Evolutionary conservation across 441 rosid species (phyloP).

Genomic region (Sinapis alba): DNA sequence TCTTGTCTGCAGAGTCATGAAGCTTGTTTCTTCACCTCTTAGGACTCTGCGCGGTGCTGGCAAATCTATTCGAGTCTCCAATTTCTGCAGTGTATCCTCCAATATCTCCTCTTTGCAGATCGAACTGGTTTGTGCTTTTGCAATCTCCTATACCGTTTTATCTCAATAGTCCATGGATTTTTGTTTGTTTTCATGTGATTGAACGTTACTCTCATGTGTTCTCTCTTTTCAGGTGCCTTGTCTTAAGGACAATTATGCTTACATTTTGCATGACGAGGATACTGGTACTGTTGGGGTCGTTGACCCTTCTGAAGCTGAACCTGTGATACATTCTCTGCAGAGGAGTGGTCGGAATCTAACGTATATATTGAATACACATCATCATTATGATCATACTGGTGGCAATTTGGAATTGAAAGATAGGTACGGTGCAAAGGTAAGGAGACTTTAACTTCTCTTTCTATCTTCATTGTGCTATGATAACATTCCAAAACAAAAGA

Average conservation of each 20-base stretch:
- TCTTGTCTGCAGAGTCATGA: slow-evolving; percentile 69
- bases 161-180: too few species aligned
- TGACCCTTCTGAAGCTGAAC: slow-evolving; percentile 93
- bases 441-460: slow-evolving; percentile 31
- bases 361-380: slow-evolving; percentile 93
- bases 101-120: slow-evolving; percentile 79
- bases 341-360: slow-evolving; percentile 75
- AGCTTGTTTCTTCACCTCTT: slow-evolving; percentile 64
- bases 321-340: slow-evolving; percentile 74
- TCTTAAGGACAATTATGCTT: slow-evolving; percentile 88
- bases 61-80: slow-evolving; percentile 72
- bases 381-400: slow-evolving; percentile 91
- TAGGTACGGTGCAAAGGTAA: slow-evolving; percentile 98
- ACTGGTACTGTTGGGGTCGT: slow-evolving; percentile 98
- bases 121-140: slow-evolving; percentile 66
- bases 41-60: slow-evolving; percentile 85
- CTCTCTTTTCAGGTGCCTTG: slow-evolving; percentile 70
- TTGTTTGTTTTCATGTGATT: too few species aligned
- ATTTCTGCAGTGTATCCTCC: slow-evolving; percentile 85
- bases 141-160: neutral
- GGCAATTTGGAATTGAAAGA: slow-evolving; percentile 92
- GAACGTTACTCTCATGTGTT: too few species aligned
- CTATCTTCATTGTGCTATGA: neutral
- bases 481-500: too few species aligned
- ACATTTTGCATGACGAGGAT: slow-evolving; percentile 83